These are phyloP conservation scores for Plantago rigida DNA, from an alignment of 305 asterid species.

Conservation along the genomic window DNA sequence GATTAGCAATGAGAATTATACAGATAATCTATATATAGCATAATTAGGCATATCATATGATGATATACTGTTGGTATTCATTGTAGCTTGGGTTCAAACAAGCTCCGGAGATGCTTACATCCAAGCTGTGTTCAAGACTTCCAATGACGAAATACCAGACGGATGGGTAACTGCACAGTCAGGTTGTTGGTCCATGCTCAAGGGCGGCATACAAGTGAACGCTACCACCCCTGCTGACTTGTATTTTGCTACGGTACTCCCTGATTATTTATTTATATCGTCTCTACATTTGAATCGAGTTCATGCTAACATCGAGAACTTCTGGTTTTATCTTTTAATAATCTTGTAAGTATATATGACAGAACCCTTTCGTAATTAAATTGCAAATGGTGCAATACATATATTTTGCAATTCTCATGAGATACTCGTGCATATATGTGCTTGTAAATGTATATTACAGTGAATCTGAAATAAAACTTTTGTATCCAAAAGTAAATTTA, in stretches of 20 bases:
- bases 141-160: not conserved
- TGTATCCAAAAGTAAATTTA: not conserved
- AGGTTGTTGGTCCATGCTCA: slow-evolving; percentile 27
- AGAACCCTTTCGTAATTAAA: too few relatives aligned
- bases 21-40: not conserved
- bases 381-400: too few relatives aligned
- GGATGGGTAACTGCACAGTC: slow-evolving; percentile 17
- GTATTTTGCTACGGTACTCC: slow-evolving; percentile 16
- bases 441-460: not conserved
- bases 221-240: slow-evolving; percentile 7
- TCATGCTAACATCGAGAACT: too few relatives aligned
- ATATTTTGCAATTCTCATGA: too few relatives aligned
- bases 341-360: too few relatives aligned
- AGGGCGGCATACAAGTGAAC: slow-evolving; percentile 19
- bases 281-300: not conserved
- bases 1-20: not conserved
- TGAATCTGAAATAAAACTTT: not conserved
- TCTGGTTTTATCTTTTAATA: too few relatives aligned
- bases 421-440: not conserved
- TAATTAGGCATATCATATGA: too few relatives aligned
- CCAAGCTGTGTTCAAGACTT: not conserved
- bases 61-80: too few relatives aligned
- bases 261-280: not conserved
- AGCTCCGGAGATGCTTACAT: not conserved
- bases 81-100: slow-evolving; percentile 8